Percentiles rank a stretch among this genome's conserved stretches.
phyloP scores from a whole-genome alignment of 192 early-diverging fungal species.

The Powellomyces hirtus region DNA sequence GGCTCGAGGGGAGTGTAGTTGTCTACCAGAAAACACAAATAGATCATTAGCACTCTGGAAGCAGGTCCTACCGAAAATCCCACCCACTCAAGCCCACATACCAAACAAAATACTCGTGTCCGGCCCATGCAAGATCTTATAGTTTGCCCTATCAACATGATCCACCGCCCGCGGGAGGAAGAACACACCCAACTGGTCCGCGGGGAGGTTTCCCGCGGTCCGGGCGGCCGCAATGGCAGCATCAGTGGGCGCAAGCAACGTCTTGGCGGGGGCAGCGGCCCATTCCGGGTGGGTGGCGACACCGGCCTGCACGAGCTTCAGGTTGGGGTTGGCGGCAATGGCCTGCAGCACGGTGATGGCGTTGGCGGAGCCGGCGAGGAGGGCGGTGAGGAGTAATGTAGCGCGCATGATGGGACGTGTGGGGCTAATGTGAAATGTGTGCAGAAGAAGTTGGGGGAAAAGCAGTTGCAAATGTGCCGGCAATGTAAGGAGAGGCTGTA shows the following conservation, averaged over 20 bases:
- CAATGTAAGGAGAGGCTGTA: no score
- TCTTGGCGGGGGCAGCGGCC: slow-evolving; percentile 14
- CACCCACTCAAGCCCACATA: not conserved
- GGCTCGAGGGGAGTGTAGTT: slow-evolving; percentile 16
- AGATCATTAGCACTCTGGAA: not conserved
- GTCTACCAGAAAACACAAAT: slow-evolving; percentile 1
- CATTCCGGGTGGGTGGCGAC: slow-evolving; percentile 6
- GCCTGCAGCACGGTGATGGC: not conserved
- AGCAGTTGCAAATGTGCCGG: no score
- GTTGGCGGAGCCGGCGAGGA: not conserved
- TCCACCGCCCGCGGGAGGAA: slow-evolving; percentile 13
- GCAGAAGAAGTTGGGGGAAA: no score
- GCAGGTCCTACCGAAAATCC: not conserved
- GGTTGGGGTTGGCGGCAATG: not conserved
- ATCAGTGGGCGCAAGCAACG: slow-evolving; percentile 17
- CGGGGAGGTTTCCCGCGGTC: slow-evolving; percentile 7
- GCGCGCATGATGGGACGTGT: not conserved
- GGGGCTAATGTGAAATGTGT: no score
- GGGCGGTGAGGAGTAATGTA: not conserved
- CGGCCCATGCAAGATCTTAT: slow-evolving; percentile 12
- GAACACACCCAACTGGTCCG: slow-evolving; percentile 7
- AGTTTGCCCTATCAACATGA: not conserved
- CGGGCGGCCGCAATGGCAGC: slow-evolving; percentile 4
- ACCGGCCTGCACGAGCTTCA: not conserved
- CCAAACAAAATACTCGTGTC: slow-evolving; percentile 19